A percentile compares a stretch with the other conserved stretches of the same genome.
Conservation (phyloP, 306 rosid species). For the Glycyrrhiza uralensis region DNA sequence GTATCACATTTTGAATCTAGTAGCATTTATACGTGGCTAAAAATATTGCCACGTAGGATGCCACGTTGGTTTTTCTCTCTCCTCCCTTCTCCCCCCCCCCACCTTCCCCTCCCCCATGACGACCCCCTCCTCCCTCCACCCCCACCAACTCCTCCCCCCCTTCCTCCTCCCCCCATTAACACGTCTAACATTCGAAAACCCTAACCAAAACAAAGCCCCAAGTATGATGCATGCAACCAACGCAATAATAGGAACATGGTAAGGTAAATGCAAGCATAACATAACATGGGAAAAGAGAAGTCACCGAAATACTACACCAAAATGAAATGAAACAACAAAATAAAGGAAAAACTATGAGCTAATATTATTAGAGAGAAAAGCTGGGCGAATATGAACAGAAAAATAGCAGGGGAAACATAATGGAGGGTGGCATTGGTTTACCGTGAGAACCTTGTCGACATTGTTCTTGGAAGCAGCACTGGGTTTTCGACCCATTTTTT, state of each 20-base stretch:
- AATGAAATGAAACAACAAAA: neutral
- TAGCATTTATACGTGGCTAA: no score
- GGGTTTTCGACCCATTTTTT: constrained; percentile 39
- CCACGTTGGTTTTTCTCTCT: no score
- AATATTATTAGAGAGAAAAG: neutral
- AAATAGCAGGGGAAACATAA: neutral
- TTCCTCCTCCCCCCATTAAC: no score
- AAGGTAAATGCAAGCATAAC: neutral
- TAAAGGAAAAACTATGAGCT: neutral
- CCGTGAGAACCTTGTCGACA: neutral
- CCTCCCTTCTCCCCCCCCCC: no score
- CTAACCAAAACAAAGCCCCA: constrained; percentile 14
- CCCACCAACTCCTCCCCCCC: no score
- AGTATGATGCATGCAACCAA: neutral
- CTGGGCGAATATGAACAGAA: neutral
- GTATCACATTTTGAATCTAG: no score
- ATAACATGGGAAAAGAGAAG: neutral
- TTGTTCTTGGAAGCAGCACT: neutral
- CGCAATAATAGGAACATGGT: neutral
- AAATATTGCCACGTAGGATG: no score
- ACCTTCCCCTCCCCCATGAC: no score
- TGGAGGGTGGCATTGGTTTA: neutral
- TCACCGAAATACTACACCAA: neutral
- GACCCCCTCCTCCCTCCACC: no score
- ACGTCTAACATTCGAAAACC: neutral